Percentiles rank a stretch among this genome's conserved stretches.
Evolutionary conservation across 2,329 filamentous ascomycete species (phyloP).

Genomic region (Cytospora mali): DNA sequence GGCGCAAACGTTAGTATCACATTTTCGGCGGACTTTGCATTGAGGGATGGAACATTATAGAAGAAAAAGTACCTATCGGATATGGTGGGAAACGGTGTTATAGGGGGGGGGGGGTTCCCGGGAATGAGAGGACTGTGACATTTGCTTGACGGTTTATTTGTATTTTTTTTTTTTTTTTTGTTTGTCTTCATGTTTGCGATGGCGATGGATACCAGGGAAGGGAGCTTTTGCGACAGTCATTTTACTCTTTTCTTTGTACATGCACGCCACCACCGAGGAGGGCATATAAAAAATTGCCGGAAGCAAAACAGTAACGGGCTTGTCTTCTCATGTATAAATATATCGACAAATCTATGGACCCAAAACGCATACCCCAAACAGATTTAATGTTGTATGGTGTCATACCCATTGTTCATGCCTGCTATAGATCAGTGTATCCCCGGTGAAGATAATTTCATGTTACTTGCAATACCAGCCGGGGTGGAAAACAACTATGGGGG

Average conservation of each 20-base stretch:
- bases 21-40: conserved; percentile 24
- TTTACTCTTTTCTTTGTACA: background rate
- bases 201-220: conserved; percentile 1
- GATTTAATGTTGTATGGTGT: background rate
- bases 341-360: background rate
- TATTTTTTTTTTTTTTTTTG: background rate
- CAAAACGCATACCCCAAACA: background rate
- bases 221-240: too few relatives aligned
- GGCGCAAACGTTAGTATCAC: conserved; percentile 20
- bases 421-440: background rate
- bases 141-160: background rate
- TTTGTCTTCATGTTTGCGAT: background rate
- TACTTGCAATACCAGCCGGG: background rate
- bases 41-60: conserved; percentile 2
- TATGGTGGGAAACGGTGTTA: conserved; percentile 1
- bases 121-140: background rate
- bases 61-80: background rate
- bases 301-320: background rate
- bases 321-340: background rate
- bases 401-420: background rate
- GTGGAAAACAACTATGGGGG: background rate
- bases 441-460: background rate
- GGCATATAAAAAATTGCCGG: background rate
- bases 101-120: background rate
- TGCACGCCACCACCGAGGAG: background rate